Base-by-base conservation (phyloP, 2,329 filamentous ascomycete species). In the Emericellopsis cladophorae region DNA sequence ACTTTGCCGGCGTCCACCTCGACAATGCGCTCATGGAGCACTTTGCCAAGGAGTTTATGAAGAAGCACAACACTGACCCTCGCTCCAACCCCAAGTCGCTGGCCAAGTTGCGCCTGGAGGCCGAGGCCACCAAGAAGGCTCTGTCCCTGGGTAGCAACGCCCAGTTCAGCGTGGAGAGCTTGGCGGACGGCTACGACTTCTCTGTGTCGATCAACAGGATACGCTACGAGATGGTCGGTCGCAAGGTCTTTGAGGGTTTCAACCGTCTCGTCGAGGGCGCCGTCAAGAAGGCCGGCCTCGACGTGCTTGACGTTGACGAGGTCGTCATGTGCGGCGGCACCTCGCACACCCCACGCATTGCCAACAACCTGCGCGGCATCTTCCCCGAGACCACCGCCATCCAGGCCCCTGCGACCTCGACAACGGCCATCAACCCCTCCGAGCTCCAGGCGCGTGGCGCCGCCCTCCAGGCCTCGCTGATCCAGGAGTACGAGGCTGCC, bases 21-120 rank as follows among this genome's bases (percentile, higher is more conserved):
- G 92, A 98, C 68, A 76, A 92, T 60, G 83, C 90, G 39, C 74
- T 98, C 44, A 84, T 95, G 59, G 90, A 98, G 60, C 82, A 95
- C 71, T 95, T 96, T 53, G 84, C 90, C 52, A 98, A 98, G 74
- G 92, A 98, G 65, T 98, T 98, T 67, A 76, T 92, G 57, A 96
- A 98, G 77, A 95, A 94, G 74, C 78, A 96, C 75, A 82, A 81
- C 67, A 77, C 77, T 43, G 92, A 96, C 62, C 92, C 92, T 18
- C 77, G 89, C 51, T 74, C 81, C 56, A 86, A 92, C 58, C 72
- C 81, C 42, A 81, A 81, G 54, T 83, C 84, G 53, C 67, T 95
- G 52, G 89, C 92, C 46, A 98, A 96, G 74, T 71, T 98, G 50
- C 90, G 87, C 64, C 73, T 88, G 37, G 92, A 96, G 69, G 76